Evolutionary conservation across 768 basidiomycete genomes (phyloP).

Genomic region (Phanerochaete sordida): DNA sequence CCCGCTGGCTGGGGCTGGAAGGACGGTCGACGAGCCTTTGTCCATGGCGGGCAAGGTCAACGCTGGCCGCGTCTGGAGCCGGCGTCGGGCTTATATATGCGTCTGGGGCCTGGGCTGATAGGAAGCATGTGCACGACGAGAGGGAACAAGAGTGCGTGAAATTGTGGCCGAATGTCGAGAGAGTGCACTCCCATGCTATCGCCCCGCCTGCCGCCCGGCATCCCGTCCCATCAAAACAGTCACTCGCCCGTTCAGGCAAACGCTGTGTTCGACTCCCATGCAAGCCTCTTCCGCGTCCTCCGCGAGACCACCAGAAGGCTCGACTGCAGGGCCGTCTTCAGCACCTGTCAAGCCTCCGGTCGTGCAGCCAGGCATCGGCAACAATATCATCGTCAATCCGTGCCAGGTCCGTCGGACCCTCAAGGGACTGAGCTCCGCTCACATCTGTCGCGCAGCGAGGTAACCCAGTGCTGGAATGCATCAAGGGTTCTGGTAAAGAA

Average conservation of each 20-base stretch:
- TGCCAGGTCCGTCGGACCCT: slow-evolving; percentile 22
- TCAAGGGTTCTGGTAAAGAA: slow-evolving; percentile 89
- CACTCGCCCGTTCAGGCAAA: neutral
- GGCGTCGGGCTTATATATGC: neutral
- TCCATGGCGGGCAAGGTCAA: slow-evolving; percentile 3
- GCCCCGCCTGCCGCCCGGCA: neutral
- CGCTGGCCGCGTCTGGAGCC: neutral
- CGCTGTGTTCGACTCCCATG: neutral
- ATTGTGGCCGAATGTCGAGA: neutral
- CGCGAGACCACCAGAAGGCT: neutral
- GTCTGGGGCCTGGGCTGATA: neutral
- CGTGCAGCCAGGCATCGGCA: slow-evolving; percentile 29
- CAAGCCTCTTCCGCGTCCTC: neutral
- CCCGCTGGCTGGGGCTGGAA: neutral
- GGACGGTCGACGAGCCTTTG: neutral
- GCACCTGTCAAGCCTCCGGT: slow-evolving; percentile 26
- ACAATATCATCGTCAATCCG: slow-evolving; percentile 31
- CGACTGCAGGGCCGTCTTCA: neutral
- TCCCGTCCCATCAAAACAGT: neutral
- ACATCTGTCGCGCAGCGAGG: slow-evolving; percentile 48
- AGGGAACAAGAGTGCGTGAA: neutral
- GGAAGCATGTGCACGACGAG: neutral
- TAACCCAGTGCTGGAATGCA: slow-evolving; percentile 85
- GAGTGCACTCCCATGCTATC: slow-evolving; percentile 2
- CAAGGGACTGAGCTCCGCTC: neutral